Percentiles rank a stretch among this genome's conserved stretches.
Evolutionary conservation across 1,139 yeast genomes (phyloP).

Genomic region (Pichia sp.): DNA sequence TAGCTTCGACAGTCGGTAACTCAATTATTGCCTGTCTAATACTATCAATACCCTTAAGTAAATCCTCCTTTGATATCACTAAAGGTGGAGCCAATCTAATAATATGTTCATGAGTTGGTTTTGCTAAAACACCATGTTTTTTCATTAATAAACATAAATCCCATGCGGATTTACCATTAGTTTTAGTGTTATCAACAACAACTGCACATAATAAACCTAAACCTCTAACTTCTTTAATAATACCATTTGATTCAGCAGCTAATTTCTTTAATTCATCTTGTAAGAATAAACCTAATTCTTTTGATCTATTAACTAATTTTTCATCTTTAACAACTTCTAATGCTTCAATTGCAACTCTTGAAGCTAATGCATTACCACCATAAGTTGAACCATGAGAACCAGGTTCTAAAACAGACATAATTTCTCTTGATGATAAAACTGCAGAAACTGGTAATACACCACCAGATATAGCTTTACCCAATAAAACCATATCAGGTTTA

Average conservation of each 20-base stretch:
- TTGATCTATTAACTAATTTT: slow-evolving; percentile 74
- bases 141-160: slow-evolving; percentile 89
- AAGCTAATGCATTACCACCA: slow-evolving; percentile 96
- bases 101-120: slow-evolving; percentile 94
- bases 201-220: slow-evolving; percentile 85
- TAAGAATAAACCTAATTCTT: slow-evolving; percentile 63
- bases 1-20: slow-evolving; percentile 49
- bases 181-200: slow-evolving; percentile 77
- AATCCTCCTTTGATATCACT: slow-evolving; percentile 82
- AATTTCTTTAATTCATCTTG: slow-evolving; percentile 60
- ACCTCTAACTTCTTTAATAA: slow-evolving; percentile 89
- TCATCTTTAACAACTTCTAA: slow-evolving; percentile 86
- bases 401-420: slow-evolving; percentile 86
- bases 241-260: slow-evolving; percentile 54
- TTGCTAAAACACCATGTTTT: slow-evolving; percentile 84
- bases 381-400: slow-evolving; percentile 98
- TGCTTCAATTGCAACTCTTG: slow-evolving; percentile 93
- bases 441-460: slow-evolving; percentile 93
- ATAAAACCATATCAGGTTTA: slow-evolving; percentile 77
- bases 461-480: slow-evolving; percentile 94
- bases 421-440: slow-evolving; percentile 78
- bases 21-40: slow-evolving; percentile 58
- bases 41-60: slow-evolving; percentile 71
- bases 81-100: slow-evolving; percentile 96
- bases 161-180: slow-evolving; percentile 94